Evolutionary conservation across 768 basidiomycete species (phyloP), one percentile per base, ranked within the genome.

Genomic region (Leccinellum albellum): DNA sequence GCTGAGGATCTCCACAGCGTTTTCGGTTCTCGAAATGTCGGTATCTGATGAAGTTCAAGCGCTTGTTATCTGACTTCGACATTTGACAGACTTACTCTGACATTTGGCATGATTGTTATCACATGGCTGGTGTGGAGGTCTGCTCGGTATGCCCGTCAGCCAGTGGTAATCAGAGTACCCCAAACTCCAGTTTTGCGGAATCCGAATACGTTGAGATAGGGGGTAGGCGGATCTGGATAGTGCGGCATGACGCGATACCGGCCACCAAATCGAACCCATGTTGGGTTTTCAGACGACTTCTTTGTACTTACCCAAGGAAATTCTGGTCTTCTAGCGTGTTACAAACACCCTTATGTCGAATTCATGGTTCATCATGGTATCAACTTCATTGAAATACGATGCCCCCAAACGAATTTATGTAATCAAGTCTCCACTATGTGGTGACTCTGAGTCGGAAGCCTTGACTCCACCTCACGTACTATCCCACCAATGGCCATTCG

Each of bases 51-150:
- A 35, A 10, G 14, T 14, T 40, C 14, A 28, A 28, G 8, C 26
- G 32, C 3, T 28, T 59, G 31, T 46, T 50, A 31, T 60, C 51
- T 67, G 58, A 52, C 51, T 12, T 51, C 40, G 26, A 8, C 42
- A 42, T 55, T 53, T 46, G 57, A 15, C 52, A 84, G 82, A 57
- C 59, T 80, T 51, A 73, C 71, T 12, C 63, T 85, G 55, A 80
- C 82, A 13, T 74, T 67, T 49, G 78, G 80, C 9, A 75, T 85
- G 75, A 46, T 73, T n/a, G 67, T 69, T 2, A 68, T 83, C 52
- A 64, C 75, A 51, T 85, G 82, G 80, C 63, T 84, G 23, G 78
- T 78, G 50, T 82, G 79, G 80, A 76, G 76, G 53, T 81, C 82
- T 23, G 75, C 76, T 47, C 75, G 76, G 57, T 73, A 73, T 55